Evolutionary conservation across 225 moss, liverwort and hornwort genomes (phyloP).

Genomic region (Physcomitrellopsis africana): DNA sequence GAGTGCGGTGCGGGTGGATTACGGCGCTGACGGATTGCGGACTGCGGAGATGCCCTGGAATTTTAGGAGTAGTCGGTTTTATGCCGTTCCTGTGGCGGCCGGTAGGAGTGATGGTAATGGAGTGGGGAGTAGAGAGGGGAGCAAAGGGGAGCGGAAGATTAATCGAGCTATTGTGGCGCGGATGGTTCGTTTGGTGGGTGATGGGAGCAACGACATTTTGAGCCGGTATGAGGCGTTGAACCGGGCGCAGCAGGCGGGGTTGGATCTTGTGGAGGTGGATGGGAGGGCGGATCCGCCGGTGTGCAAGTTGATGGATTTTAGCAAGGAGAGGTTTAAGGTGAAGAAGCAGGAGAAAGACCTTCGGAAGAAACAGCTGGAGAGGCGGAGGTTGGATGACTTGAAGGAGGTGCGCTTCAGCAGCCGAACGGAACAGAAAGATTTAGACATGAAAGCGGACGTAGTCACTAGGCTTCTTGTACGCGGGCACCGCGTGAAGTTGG

Average conservation of each 20-base stretch:
- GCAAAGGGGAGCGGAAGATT: slow-evolving; percentile 37
- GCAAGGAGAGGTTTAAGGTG: slow-evolving; percentile 86
- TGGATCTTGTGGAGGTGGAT: slow-evolving; percentile 77
- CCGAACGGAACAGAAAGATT: slow-evolving; percentile 71
- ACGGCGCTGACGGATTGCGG: too few species aligned
- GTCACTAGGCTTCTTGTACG: slow-evolving; percentile 51
- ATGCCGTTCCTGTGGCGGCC: slow-evolving; percentile 17
- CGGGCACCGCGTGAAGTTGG: slow-evolving; percentile 60
- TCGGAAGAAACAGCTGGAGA: slow-evolving; percentile 86
- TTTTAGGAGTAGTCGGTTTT: slow-evolving; percentile 6
- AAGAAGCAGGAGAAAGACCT: slow-evolving; percentile 87
- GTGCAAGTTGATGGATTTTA: slow-evolving; percentile 96
- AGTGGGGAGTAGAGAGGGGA: slow-evolving; percentile 1
- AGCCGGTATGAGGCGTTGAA: slow-evolving; percentile 57
- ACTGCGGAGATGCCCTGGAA: slow-evolving; percentile 4
- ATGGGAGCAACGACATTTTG: slow-evolving; percentile 56
- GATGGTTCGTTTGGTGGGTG: slow-evolving; percentile 50
- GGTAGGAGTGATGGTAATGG: neutral
- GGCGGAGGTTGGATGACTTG: slow-evolving; percentile 74
- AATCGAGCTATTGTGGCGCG: slow-evolving; percentile 62
- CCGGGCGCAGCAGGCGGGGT: slow-evolving; percentile 50
- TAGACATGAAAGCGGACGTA: slow-evolving; percentile 60
- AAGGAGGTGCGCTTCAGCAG: slow-evolving; percentile 90
- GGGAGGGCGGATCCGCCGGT: slow-evolving; percentile 88
- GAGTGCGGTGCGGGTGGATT: slow-evolving; percentile 1